phyloP scores from a whole-genome alignment of 202 grass and related monocot species.

The Schoenoplectus triqueter region DNA sequence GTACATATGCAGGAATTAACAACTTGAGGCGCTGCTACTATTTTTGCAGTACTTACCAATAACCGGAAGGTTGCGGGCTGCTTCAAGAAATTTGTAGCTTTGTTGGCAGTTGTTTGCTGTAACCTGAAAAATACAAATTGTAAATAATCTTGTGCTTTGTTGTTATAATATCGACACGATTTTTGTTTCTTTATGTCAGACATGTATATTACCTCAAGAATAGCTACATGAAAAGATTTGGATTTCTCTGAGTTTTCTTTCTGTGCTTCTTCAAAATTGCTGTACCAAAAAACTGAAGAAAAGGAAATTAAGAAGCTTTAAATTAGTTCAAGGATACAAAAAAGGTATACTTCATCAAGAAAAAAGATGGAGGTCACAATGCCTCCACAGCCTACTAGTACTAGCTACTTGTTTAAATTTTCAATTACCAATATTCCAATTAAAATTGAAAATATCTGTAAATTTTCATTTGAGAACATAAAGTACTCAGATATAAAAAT shows the following conservation, averaged over 20 bases:
- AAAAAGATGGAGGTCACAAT: not conserved
- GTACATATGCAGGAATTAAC: too few relatives aligned
- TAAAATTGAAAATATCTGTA: not conserved
- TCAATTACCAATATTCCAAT: not conserved
- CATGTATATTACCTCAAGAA: conserved; percentile 48
- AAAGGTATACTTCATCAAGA: not conserved
- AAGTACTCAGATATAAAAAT: conserved; percentile 6
- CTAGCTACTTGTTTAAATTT: not conserved
- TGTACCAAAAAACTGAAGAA: conserved; percentile 46
- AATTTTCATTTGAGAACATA: not conserved
- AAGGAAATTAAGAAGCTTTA: not conserved
- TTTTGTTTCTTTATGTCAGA: conserved; percentile 17
- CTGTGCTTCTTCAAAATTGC: conserved; percentile 38
- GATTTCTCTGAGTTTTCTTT: conserved; percentile 42
- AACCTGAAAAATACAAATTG: conserved; percentile 36
- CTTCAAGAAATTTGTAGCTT: conserved; percentile 50
- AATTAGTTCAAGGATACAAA: not conserved
- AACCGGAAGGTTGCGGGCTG: conserved; percentile 26
- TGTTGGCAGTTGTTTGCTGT: conserved; percentile 28
- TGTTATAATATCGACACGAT: not conserved
- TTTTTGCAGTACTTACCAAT: conserved; percentile 24
- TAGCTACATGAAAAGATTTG: conserved; percentile 52
- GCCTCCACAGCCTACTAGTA: too few relatives aligned
- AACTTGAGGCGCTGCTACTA: too few relatives aligned
- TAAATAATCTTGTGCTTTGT: not conserved